These are phyloP conservation scores for Aspergillus ibericus DNA, from an alignment of 2,329 filamentous ascomycete species.

Conservation along the genomic window DNA sequence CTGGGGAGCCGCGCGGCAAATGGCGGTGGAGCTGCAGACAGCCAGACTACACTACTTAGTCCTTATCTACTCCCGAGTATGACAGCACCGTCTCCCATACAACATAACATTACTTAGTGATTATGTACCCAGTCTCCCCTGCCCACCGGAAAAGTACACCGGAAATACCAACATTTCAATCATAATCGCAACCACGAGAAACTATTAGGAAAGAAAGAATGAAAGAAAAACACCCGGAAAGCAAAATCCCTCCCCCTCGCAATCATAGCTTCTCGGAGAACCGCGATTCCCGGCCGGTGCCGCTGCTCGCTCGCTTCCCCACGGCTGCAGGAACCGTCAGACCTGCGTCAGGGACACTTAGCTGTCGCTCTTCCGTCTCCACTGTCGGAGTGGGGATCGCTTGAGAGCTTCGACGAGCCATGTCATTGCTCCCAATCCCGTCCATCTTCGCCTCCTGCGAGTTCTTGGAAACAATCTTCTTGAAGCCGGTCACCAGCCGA, in stretches of 20 bases:
- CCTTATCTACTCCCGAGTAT: not conserved
- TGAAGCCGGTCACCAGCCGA: conserved; percentile 29
- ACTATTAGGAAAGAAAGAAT: no score
- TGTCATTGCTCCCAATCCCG: conserved; percentile 9
- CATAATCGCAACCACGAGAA: no score
- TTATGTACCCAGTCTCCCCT: not conserved
- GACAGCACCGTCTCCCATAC: no score
- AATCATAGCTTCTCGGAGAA: conserved; percentile 40
- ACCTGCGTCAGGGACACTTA: conserved; percentile 32
- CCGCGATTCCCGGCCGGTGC: conserved; percentile 33
- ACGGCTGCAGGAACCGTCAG: conserved; percentile 31
- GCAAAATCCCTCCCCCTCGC: not conserved
- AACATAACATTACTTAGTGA: not conserved
- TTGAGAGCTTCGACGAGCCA: conserved; percentile 3
- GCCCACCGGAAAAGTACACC: not conserved
- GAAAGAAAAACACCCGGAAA: not conserved
- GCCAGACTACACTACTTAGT: not conserved
- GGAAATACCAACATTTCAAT: conserved; percentile 3
- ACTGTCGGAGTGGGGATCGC: conserved; percentile 12
- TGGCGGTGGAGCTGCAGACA: conserved; percentile 10
- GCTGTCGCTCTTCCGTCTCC: conserved; percentile 27
- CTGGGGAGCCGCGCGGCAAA: conserved; percentile 14
- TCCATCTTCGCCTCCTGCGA: conserved; percentile 23
- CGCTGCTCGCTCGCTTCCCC: conserved; percentile 25
- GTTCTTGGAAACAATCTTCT: conserved; percentile 26